phyloP scores from a whole-genome alignment of 169 alveolate genomes.

The Perkinsus olseni region DNA sequence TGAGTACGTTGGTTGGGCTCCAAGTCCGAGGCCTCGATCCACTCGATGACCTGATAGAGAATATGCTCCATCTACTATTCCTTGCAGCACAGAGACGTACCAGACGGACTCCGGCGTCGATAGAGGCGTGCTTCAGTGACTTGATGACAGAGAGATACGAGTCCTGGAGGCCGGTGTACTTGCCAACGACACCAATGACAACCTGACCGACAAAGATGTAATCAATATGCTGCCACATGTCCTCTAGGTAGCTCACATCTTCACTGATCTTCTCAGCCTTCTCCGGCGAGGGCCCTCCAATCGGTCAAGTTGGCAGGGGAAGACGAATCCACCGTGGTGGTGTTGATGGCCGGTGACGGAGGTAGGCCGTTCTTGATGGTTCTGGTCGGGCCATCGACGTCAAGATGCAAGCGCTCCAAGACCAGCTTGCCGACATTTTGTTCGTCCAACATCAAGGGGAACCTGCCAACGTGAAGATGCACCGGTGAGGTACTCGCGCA shows the following conservation, averaged over 20 bases:
- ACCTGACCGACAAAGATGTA: conserved; percentile 28
- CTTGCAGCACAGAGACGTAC: conserved; percentile 15
- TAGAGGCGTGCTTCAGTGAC: conserved; percentile 84
- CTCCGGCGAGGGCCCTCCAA: conserved; percentile 8
- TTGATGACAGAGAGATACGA: conserved; percentile 80
- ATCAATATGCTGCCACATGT: no score
- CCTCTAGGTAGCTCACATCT: neutral
- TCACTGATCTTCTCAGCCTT: neutral
- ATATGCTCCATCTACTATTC: neutral
- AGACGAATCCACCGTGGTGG: neutral
- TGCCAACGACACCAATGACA: conserved; percentile 82
- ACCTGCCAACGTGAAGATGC: conserved; percentile 40
- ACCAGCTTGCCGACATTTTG: conserved; percentile 51
- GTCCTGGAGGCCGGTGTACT: conserved; percentile 82
- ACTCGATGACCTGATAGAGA: conserved; percentile 20
- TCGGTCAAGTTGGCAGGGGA: neutral
- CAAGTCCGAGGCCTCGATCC: conserved; percentile 59
- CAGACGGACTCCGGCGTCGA: conserved; percentile 58
- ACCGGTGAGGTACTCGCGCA: conserved; percentile 34
- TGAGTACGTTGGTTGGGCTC: conserved; percentile 35
- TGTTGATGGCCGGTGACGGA: conserved; percentile 31
- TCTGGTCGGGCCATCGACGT: conserved; percentile 14
- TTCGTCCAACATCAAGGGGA: conserved; percentile 59
- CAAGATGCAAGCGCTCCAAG: conserved; percentile 27
- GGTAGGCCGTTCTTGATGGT: conserved; percentile 20